A percentile compares a stretch with the other conserved stretches of the same genome.
Evolutionary conservation across 805 yeast species (phyloP).

Genomic region (Kazachstania bromeliacearum): DNA sequence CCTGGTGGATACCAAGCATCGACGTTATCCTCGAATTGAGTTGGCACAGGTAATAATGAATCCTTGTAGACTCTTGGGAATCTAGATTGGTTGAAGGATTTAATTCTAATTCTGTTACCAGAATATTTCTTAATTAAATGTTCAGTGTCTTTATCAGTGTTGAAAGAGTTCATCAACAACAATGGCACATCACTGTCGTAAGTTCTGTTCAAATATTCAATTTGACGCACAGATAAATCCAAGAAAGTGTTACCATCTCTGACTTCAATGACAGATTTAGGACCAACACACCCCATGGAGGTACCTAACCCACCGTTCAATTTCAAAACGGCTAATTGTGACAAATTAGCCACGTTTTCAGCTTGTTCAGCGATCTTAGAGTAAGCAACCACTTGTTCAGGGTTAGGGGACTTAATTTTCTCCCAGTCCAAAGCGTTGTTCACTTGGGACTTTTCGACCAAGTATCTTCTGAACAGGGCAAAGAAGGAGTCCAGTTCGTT

Average conservation of each 20-base stretch:
- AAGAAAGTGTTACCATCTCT: constrained; percentile 97
- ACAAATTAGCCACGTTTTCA: constrained; percentile 38
- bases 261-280: constrained; percentile 88
- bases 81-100: constrained; percentile 95
- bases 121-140: constrained; percentile 92
- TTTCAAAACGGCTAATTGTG: constrained; percentile 88
- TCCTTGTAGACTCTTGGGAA: constrained; percentile 94
- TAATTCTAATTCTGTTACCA: constrained; percentile 90
- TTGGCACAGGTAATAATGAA: constrained; percentile 92
- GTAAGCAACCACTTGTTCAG: constrained; percentile 84
- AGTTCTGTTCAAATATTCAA: constrained; percentile 84
- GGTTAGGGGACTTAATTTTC: constrained; percentile 81
- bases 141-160: constrained; percentile 88
- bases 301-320: constrained; percentile 98
- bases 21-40: constrained; percentile 55
- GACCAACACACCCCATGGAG: constrained; percentile 99
- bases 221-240: constrained; percentile 93
- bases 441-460: constrained; percentile 81
- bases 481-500: constrained; percentile 82
- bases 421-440: constrained; percentile 74
- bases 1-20: constrained; percentile 99
- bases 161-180: constrained; percentile 95
- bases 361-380: constrained; percentile 33
- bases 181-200: constrained; percentile 91
- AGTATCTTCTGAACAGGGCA: constrained; percentile 84